Conservation (phyloP, 139 green algal genomes). For the Coccomyxa sp. region DNA sequence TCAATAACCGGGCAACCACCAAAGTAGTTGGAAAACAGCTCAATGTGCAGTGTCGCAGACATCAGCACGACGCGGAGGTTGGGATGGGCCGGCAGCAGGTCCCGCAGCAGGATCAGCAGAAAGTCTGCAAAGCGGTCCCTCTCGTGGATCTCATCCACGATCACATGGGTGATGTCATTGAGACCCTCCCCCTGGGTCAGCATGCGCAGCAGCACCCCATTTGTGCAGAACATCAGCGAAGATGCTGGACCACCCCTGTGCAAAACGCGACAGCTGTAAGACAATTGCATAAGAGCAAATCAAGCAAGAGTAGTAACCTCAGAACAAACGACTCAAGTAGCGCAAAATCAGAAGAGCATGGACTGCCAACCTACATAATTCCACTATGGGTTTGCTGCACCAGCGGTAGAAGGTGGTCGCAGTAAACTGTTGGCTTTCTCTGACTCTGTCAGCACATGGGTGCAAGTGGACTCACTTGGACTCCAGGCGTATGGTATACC, state of each 20-base stretch:
- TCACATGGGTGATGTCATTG: conserved; percentile 43
- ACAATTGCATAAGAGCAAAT: not conserved
- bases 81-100: conserved; percentile 57
- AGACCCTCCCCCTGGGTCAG: conserved; percentile 39
- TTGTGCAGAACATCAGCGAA: conserved; percentile 70
- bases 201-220: conserved; percentile 70
- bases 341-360: not conserved
- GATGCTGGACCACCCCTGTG: conserved; percentile 17
- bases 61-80: conserved; percentile 81
- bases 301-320: not conserved
- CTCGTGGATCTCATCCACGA: conserved; percentile 60
- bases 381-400: too few species aligned
- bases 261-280: not conserved
- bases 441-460: too few species aligned
- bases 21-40: conserved; percentile 68
- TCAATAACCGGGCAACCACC: conserved; percentile 61
- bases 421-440: too few species aligned
- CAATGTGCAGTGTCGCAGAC: conserved; percentile 75
- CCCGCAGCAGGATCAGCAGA: conserved; percentile 59
- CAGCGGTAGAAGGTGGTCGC: too few species aligned
- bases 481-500: conserved; percentile 80
- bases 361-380: too few species aligned
- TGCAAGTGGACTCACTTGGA: conserved; percentile 24
- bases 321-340: not conserved
- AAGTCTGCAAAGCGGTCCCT: conserved; percentile 73